These are phyloP conservation scores for Favolaschia claudopus DNA, from an alignment of 768 basidiomycete species.

Conservation along the genomic window DNA sequence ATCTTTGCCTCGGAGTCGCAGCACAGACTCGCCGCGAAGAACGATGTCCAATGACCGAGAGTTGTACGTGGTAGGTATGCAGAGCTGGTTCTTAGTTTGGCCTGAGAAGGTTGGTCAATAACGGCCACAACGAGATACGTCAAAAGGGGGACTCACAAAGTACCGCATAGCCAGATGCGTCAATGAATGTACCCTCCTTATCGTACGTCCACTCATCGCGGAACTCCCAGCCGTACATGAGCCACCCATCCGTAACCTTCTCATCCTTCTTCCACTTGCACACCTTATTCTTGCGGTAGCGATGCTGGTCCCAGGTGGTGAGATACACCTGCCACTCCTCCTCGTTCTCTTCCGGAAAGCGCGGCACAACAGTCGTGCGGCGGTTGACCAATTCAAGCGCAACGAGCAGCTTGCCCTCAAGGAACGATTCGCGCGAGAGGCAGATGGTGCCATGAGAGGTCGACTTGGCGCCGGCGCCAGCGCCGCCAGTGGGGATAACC, in stretches of 20 bases:
- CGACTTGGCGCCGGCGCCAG: background rate
- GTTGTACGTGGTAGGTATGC: conserved; percentile 14
- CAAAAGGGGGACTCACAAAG: conserved; percentile 6
- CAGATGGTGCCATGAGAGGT: conserved; percentile 13
- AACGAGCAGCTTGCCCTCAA: conserved; percentile 5
- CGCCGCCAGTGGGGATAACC: conserved; percentile 7
- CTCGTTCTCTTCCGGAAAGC: conserved; percentile 1
- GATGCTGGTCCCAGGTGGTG: conserved; percentile 12
- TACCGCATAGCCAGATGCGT: background rate
- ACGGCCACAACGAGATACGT: background rate
- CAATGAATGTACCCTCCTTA: conserved; percentile 7
- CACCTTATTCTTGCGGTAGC: background rate
- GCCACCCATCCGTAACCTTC: background rate
- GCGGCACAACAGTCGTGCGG: conserved; percentile 14
- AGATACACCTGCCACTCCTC: conserved; percentile 9
- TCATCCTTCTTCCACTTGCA: conserved; percentile 1
- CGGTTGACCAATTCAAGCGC: conserved; percentile 2
- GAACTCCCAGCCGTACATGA: conserved; percentile 16
- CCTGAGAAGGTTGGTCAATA: no score
- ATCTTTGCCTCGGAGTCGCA: conserved; percentile 5
- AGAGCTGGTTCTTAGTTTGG: conserved; percentile 20
- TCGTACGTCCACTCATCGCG: conserved; percentile 21
- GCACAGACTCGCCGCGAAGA: conserved; percentile 15
- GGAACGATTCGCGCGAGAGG: conserved; percentile 16
- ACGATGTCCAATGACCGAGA: conserved; percentile 10